Percentiles rank a stretch among this genome's conserved stretches.
Evolutionary conservation across 331 rosid genomes (phyloP).

Genomic region (Stylosanthes scabra): DNA sequence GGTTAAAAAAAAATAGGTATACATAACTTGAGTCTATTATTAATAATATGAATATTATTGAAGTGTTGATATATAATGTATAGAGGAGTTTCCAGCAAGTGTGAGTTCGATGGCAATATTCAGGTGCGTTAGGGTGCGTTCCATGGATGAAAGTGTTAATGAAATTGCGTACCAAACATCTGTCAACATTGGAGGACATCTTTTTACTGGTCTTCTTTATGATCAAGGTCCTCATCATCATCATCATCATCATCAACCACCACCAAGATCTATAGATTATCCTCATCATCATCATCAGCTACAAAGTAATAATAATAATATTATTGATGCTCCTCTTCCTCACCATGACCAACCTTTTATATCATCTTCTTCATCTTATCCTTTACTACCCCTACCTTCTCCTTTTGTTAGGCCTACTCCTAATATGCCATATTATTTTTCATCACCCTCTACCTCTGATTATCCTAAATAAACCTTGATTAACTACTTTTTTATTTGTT

Average conservation of each 20-base stretch:
- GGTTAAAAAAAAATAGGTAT: no score
- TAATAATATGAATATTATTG: no score
- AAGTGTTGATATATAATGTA: neutral
- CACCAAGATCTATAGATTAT: neutral
- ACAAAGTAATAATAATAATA: conserved; percentile 5
- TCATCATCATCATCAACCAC: conserved; percentile 17
- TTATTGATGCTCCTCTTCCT: conserved; percentile 3
- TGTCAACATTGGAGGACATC: conserved; percentile 67
- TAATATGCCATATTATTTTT: conserved; percentile 56
- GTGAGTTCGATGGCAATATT: conserved; percentile 53
- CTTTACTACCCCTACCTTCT: conserved; percentile 25
- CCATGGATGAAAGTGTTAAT: conserved; percentile 49
- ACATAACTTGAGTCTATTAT: no score
- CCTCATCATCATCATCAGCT: conserved; percentile 24
- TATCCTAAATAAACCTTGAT: conserved; percentile 24
- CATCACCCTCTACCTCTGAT: conserved; percentile 22
- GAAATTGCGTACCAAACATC: conserved; percentile 64
- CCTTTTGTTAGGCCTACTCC: conserved; percentile 54
- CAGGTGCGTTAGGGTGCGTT: conserved; percentile 56
- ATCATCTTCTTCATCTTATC: conserved; percentile 27
- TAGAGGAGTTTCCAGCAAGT: conserved; percentile 52
- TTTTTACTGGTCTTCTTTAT: conserved; percentile 65
- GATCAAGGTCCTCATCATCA: conserved; percentile 65
- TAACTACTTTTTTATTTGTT: neutral
- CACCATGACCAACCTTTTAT: conserved; percentile 15